These are phyloP conservation scores for Calendula officinalis DNA, from an alignment of 129 eudicot species.

Conservation along the genomic window DNA sequence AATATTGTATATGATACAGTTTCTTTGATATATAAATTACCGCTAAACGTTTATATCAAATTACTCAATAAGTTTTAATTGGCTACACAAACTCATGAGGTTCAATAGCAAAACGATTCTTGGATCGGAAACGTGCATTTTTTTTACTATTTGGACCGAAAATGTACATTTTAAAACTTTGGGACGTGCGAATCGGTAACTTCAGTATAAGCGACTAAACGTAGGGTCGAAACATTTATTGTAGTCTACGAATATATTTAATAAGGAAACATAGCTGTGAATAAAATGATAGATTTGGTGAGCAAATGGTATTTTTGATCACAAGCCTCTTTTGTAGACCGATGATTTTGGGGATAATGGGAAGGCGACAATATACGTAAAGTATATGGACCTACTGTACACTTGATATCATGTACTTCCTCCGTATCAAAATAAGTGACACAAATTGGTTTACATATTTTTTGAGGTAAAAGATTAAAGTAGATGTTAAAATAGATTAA, in stretches of 20 bases:
- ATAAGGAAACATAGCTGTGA: not conserved
- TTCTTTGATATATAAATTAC: too few species aligned
- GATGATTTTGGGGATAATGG: constrained; percentile 12
- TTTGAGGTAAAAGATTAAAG: too few species aligned
- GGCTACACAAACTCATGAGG: not conserved
- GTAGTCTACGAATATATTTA: too few species aligned
- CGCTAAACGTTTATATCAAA: too few species aligned
- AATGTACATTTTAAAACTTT: not conserved
- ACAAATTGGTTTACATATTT: too few species aligned
- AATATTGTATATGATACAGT: too few species aligned
- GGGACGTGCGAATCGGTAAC: not conserved
- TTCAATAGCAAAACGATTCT: not conserved
- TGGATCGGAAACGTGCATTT: not conserved
- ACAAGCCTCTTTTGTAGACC: constrained; percentile 33
- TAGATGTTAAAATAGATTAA: too few species aligned
- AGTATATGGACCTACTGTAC: constrained; percentile 17
- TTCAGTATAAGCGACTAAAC: not conserved
- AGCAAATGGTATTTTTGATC: constrained; percentile 13
- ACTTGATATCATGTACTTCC: too few species aligned
- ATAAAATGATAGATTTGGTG: constrained; percentile 30
- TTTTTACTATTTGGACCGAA: not conserved
- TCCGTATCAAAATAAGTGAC: too few species aligned
- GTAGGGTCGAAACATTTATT: not conserved
- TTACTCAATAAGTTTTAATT: too few species aligned
- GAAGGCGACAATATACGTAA: constrained; percentile 19